These are phyloP conservation scores for Funneliformis mosseae DNA, from an alignment of 192 early-diverging fungal species.

Conservation along the genomic window DNA sequence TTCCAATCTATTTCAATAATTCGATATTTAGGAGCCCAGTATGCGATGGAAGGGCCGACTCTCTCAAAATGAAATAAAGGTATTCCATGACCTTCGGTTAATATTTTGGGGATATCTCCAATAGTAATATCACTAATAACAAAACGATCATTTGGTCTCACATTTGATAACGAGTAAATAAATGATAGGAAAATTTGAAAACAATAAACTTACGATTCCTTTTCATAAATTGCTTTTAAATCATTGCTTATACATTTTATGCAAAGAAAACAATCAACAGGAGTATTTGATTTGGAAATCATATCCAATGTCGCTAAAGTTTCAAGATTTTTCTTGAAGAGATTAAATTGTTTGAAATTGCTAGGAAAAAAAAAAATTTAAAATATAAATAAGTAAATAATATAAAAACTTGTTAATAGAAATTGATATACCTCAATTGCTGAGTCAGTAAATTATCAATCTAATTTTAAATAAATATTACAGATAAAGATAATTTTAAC, in stretches of 20 bases:
- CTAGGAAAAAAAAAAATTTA: background rate
- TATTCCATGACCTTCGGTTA: constrained; percentile 18
- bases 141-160: background rate
- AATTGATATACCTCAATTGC: constrained; percentile 23
- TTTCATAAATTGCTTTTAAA: constrained; percentile 27
- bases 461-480: background rate
- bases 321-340: constrained; percentile 26
- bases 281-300: background rate
- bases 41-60: constrained; percentile 32
- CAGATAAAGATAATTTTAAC: background rate
- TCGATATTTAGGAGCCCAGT: constrained; percentile 9
- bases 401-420: background rate
- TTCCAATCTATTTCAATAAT: constrained; percentile 28
- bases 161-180: background rate
- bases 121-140: background rate
- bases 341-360: constrained; percentile 8
- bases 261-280: constrained; percentile 12
- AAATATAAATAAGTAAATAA: background rate
- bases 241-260: constrained; percentile 23
- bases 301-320: background rate
- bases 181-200: background rate
- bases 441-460: constrained; percentile 26
- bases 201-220: constrained; percentile 6
- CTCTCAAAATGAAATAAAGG: background rate
- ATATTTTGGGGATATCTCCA: constrained; percentile 5